These are phyloP conservation scores for Penicillium sp. DNA, from an alignment of 2,329 filamentous ascomycete genomes.

Conservation along the genomic window DNA sequence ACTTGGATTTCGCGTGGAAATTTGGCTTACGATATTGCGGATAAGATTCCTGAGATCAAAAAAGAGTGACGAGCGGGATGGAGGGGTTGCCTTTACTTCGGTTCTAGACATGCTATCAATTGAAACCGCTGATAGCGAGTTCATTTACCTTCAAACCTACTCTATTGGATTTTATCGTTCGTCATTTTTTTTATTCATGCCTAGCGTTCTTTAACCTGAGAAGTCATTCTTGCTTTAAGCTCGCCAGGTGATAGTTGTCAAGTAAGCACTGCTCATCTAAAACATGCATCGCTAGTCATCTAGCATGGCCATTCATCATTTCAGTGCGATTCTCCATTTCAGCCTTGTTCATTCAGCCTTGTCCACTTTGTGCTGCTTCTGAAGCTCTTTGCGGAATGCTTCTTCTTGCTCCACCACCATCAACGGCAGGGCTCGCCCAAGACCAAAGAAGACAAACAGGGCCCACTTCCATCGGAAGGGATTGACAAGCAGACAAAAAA, in stretches of 20 bases:
- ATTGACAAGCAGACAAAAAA: conserved; percentile 76
- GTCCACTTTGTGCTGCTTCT: conserved; percentile 27
- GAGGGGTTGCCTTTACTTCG: not conserved
- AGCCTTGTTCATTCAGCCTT: not conserved
- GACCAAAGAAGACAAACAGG: conserved; percentile 75
- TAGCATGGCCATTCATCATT: not conserved
- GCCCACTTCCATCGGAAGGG: conserved; percentile 93
- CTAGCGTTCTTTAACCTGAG: no score
- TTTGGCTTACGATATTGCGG: conserved; percentile 27
- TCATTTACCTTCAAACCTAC: not conserved
- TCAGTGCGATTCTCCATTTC: not conserved
- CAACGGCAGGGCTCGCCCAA: conserved; percentile 68
- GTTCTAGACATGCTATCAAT: not conserved
- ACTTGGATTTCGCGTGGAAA: conserved; percentile 28
- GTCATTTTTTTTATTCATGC: not conserved
- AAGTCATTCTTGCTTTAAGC: not conserved
- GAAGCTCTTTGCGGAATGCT: conserved; percentile 30
- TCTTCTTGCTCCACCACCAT: conserved; percentile 69
- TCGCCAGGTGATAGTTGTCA: not conserved
- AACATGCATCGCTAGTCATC: not conserved
- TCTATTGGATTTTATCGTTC: not conserved
- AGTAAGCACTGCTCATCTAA: not conserved
- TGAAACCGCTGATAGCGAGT: no score
- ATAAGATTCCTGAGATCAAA: conserved; percentile 29
- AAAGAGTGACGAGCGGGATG: conserved; percentile 10